Percentiles rank a stretch among this genome's conserved stretches.
Conservation (phyloP, 1,139 yeast genomes). For the Cylindricascospora bacillispora region DNA sequence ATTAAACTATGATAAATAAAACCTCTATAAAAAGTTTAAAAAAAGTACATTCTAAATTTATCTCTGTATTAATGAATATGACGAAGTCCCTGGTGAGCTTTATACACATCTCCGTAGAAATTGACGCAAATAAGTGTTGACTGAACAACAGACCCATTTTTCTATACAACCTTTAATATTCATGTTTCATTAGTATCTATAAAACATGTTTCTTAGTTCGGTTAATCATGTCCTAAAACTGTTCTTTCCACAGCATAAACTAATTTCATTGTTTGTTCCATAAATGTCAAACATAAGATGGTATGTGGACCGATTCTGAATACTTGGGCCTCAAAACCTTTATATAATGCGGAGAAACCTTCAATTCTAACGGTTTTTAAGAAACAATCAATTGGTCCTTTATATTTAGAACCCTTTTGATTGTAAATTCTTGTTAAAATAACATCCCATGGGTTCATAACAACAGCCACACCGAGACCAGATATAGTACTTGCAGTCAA, state of each 20-base stretch:
- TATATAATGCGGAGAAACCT: conserved; percentile 80
- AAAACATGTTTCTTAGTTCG: too few species aligned
- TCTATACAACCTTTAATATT: too few species aligned
- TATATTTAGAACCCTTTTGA: conserved; percentile 79
- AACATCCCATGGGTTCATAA: conserved; percentile 97
- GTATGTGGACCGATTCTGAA: conserved; percentile 94
- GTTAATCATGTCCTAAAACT: conserved; percentile 15
- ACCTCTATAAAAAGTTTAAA: not conserved
- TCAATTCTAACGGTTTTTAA: conserved; percentile 68
- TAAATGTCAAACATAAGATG: conserved; percentile 74
- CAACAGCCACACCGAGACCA: conserved; percentile 86
- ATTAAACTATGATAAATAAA: conserved; percentile 5
- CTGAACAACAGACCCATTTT: too few species aligned
- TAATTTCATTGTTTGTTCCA: conserved; percentile 84
- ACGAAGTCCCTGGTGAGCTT: not conserved
- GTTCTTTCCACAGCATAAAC: conserved; percentile 33
- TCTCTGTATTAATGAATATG: not conserved
- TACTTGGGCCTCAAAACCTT: conserved; percentile 89
- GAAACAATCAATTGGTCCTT: conserved; percentile 81
- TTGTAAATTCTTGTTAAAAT: conserved; percentile 87
- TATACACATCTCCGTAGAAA: too few species aligned
- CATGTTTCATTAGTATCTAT: too few species aligned
- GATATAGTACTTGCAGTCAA: conserved; percentile 64
- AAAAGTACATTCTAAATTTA: too few species aligned
- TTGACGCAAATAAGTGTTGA: too few species aligned